A percentile compares a stretch with the other conserved stretches of the same genome.
phyloP scores from a whole-genome alignment of 805 yeast genomes.

The Vanderwaltozyma tropicalis region DNA sequence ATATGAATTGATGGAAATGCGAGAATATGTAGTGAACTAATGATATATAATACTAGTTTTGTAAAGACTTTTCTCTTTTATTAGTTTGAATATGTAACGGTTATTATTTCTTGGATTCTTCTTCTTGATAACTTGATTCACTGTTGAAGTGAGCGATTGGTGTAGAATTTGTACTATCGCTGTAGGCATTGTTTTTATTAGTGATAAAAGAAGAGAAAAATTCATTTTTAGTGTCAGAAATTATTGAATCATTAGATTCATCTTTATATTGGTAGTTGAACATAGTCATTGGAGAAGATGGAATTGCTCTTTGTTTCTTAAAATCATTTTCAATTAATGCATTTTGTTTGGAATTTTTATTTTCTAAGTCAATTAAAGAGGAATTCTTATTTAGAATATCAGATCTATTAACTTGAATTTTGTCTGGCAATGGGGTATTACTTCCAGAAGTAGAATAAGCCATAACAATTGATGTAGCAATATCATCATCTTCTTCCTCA shows the following conservation, averaged over 20 bases:
- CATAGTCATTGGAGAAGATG: slow-evolving; percentile 27
- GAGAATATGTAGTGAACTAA: no score
- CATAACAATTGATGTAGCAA: slow-evolving; percentile 10
- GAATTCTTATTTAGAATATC: slow-evolving; percentile 4
- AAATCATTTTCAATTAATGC: background rate
- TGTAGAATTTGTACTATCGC: background rate
- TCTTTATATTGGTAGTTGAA: slow-evolving; percentile 13
- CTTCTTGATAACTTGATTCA: background rate
- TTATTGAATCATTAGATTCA: background rate
- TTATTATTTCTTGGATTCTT: background rate
- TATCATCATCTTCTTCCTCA: slow-evolving; percentile 15
- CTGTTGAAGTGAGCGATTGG: background rate
- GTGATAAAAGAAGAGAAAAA: slow-evolving; percentile 17
- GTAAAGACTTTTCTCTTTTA: no score
- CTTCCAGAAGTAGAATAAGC: slow-evolving; percentile 13
- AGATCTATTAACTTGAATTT: slow-evolving; percentile 1
- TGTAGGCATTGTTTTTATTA: background rate
- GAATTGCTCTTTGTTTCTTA: slow-evolving; percentile 7
- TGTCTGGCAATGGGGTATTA: slow-evolving; percentile 5
- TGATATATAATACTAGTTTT: no score
- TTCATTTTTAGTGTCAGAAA: slow-evolving; percentile 12
- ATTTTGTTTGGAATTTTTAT: background rate
- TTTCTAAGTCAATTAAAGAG: slow-evolving; percentile 2
- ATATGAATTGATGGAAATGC: no score
- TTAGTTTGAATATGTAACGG: background rate